These are phyloP conservation scores for Metschnikowia reukaufii DNA, from an alignment of 805 yeast species.

Conservation along the genomic window DNA sequence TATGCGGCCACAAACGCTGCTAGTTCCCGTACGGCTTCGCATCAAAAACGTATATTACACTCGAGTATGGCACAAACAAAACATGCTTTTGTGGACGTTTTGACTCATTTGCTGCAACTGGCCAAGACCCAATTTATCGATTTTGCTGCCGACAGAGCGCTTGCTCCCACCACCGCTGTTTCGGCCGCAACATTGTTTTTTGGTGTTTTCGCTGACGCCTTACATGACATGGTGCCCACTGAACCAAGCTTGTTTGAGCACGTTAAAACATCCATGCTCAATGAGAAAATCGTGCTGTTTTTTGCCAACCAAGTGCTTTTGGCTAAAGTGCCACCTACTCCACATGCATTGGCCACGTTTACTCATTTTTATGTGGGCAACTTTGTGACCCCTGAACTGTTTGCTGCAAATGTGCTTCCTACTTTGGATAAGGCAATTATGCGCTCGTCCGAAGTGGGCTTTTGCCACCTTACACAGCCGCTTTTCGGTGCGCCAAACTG, in stretches of 20 bases:
- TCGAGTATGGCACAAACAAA: slow-evolving; percentile 34
- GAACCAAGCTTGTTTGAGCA: slow-evolving; percentile 24
- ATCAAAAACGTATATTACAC: slow-evolving; percentile 25
- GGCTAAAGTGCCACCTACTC: slow-evolving; percentile 43
- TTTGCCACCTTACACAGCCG: slow-evolving; percentile 53
- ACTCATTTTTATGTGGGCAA: slow-evolving; percentile 44
- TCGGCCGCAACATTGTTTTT: slow-evolving; percentile 21
- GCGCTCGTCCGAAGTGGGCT: slow-evolving; percentile 73
- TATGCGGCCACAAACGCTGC: slow-evolving; percentile 32
- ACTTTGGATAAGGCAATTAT: slow-evolving; percentile 70
- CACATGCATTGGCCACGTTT: slow-evolving; percentile 35
- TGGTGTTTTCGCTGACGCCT: slow-evolving; percentile 27
- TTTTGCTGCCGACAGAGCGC: slow-evolving; percentile 1
- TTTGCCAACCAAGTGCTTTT: slow-evolving; percentile 44
- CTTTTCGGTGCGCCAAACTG: slow-evolving; percentile 34
- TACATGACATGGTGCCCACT: slow-evolving; percentile 25
- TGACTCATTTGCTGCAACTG: slow-evolving; percentile 4
- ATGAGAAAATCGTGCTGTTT: slow-evolving; percentile 19
- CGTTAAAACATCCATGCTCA: slow-evolving; percentile 13
- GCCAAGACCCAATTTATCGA: slow-evolving; percentile 5
- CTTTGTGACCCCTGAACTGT: slow-evolving; percentile 37
- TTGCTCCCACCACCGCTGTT: slow-evolving; percentile 2
- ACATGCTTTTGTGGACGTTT: slow-evolving; percentile 19
- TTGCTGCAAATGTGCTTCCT: slow-evolving; percentile 49
- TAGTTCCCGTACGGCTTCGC: slow-evolving; percentile 27